Evolutionary conservation across 2,329 filamentous ascomycete species (phyloP).

Genomic region (Penicillium expansum): DNA sequence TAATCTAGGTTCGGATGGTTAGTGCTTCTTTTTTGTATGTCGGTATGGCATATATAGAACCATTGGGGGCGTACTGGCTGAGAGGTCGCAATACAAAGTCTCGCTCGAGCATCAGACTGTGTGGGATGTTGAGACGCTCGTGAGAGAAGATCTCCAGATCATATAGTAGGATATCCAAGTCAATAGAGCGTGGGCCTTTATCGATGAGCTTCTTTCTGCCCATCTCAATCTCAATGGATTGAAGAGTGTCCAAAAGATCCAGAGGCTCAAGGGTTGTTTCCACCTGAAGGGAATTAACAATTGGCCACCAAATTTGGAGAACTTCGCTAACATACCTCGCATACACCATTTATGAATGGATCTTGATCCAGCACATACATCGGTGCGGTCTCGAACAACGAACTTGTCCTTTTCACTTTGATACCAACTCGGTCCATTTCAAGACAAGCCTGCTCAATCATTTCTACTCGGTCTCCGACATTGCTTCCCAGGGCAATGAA

Average conservation of each 20-base stretch:
- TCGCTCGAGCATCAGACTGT: constrained; percentile 79
- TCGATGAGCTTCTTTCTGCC: constrained; percentile 82
- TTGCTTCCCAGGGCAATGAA: constrained; percentile 93
- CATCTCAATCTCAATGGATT: constrained; percentile 76
- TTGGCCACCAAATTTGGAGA: not conserved
- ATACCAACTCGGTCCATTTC: constrained; percentile 74
- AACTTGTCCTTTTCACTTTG: constrained; percentile 74
- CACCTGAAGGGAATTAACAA: constrained; percentile 54
- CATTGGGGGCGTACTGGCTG: constrained; percentile 46
- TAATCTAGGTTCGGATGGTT: constrained; percentile 30
- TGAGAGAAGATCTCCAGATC: constrained; percentile 63
- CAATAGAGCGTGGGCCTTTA: constrained; percentile 92
- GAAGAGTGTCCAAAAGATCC: constrained; percentile 73
- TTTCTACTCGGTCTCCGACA: constrained; percentile 75
- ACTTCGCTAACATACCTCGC: constrained; percentile 63
- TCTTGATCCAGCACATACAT: constrained; percentile 95
- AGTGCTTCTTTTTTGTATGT: not conserved
- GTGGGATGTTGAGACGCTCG: constrained; percentile 77
- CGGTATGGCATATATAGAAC: not conserved
- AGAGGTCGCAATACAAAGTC: constrained; percentile 91
- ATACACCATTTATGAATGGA: constrained; percentile 86
- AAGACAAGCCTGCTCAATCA: constrained; percentile 79
- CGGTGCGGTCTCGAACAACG: constrained; percentile 88
- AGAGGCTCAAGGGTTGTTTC: constrained; percentile 75
- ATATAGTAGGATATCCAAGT: constrained; percentile 88